A percentile compares a stretch with the other conserved stretches of the same genome.
These are phyloP conservation scores for Backusella parvicylindrica DNA, from an alignment of 192 early-diverging fungal genomes.

Conservation along the genomic window DNA sequence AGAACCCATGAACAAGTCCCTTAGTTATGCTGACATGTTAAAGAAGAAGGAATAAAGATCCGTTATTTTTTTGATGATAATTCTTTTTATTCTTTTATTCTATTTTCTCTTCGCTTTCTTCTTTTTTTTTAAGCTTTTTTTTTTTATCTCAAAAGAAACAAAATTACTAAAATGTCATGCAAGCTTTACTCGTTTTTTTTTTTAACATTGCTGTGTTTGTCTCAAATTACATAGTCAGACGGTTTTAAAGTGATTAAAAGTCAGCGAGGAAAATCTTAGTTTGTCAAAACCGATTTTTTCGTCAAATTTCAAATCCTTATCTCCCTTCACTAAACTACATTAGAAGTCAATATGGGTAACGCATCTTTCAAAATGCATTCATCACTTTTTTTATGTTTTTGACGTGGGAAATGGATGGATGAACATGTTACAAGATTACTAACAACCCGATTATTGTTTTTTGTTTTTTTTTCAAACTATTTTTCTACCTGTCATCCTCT, in stretches of 20 bases:
- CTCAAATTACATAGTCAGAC: background rate
- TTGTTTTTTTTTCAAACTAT: background rate
- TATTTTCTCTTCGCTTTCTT: background rate
- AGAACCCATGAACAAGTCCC: background rate
- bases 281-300: background rate
- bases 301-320: background rate
- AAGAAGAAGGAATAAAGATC: constrained; percentile 3
- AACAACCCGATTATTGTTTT: background rate
- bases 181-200: background rate
- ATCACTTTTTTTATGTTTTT: background rate
- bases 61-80: background rate
- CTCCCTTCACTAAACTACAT: background rate
- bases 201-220: background rate
- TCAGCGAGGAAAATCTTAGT: background rate
- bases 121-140: background rate
- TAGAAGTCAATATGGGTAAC: constrained; percentile 11
- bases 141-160: background rate
- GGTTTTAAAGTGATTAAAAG: background rate
- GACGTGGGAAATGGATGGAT: constrained; percentile 8
- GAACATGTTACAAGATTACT: background rate
- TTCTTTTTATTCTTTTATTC: background rate
- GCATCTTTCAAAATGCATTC: background rate
- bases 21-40: constrained; percentile 24
- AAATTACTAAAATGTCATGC: background rate
- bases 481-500: background rate